Conservation (phyloP, 805 yeast genomes). For the Candida silvicultrix region DNA sequence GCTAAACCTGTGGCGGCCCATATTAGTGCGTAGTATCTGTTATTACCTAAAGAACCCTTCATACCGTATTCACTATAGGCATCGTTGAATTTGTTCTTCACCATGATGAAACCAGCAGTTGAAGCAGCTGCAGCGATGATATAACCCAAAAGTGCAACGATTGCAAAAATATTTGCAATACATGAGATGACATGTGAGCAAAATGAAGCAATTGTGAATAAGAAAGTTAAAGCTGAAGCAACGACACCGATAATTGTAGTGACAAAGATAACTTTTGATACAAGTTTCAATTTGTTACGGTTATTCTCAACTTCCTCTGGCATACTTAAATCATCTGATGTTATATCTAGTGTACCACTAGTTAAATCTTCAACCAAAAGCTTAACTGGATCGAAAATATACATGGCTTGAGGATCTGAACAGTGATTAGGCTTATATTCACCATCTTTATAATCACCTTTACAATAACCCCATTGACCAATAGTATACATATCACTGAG, state of each 20-base stretch:
- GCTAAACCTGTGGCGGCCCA: conserved; percentile 59
- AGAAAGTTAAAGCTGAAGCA: conserved; percentile 32
- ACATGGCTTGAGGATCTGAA: conserved; percentile 47
- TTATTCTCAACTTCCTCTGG: conserved; percentile 50
- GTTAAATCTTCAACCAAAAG: conserved; percentile 20
- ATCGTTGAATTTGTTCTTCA: conserved; percentile 46
- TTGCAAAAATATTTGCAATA: conserved; percentile 37
- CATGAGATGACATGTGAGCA: conserved; percentile 39
- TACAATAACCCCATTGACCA: conserved; percentile 64
- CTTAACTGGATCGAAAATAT: conserved; percentile 46
- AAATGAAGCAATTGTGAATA: conserved; percentile 40
- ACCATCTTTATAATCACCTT: conserved; percentile 26
- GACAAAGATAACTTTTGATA: conserved; percentile 56
- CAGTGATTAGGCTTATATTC: conserved; percentile 39
- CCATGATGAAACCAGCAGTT: conserved; percentile 53
- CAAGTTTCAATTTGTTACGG: conserved; percentile 34
- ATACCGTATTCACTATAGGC: conserved; percentile 45
- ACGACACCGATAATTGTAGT: conserved; percentile 43
- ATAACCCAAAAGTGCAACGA: conserved; percentile 33
- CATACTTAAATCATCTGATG: conserved; percentile 30
- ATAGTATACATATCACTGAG: conserved; percentile 43
- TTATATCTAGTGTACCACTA: conserved; percentile 14
- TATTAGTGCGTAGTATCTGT: conserved; percentile 45
- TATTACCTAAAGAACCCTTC: conserved; percentile 39
- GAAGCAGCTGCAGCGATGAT: conserved; percentile 45